Evolutionary conservation across 805 yeast genomes (phyloP).

Genomic region (Barnettozyma californica): DNA sequence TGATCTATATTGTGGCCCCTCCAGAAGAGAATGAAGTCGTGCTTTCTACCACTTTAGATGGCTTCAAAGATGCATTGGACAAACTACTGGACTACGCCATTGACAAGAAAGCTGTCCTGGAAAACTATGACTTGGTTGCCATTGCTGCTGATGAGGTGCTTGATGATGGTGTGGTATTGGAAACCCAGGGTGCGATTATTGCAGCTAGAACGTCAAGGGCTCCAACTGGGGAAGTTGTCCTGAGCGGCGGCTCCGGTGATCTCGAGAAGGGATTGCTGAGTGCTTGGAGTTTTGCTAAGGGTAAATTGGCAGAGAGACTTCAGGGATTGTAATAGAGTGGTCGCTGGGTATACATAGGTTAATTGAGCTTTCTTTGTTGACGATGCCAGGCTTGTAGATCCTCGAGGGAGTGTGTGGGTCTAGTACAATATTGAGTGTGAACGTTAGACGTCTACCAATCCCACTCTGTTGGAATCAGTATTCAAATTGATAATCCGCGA

Average conservation of each 20-base stretch:
- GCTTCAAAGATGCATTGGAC: constrained; percentile 76
- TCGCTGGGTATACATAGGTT: not conserved
- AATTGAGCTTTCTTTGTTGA: not conserved
- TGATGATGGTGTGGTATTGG: constrained; percentile 90
- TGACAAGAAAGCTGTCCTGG: constrained; percentile 74
- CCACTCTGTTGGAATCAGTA: no score
- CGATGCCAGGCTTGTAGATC: not conserved
- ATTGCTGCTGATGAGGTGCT: constrained; percentile 87
- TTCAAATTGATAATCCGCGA: no score
- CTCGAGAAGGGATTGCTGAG: constrained; percentile 73
- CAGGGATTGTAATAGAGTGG: constrained; percentile 29
- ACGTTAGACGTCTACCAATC: no score
- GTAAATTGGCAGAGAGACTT: constrained; percentile 52
- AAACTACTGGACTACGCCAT: constrained; percentile 61
- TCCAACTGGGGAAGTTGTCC: constrained; percentile 63
- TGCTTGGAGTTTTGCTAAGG: constrained; percentile 85
- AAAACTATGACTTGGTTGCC: constrained; percentile 78
- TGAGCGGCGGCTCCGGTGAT: constrained; percentile 55
- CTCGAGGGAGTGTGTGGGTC: no score
- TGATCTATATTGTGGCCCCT: constrained; percentile 66
- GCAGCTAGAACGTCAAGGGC: constrained; percentile 89
- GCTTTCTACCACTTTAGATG: constrained; percentile 68
- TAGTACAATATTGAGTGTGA: no score
- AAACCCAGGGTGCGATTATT: constrained; percentile 81
- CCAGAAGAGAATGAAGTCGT: constrained; percentile 82